A percentile compares a stretch with the other conserved stretches of the same genome.
Conservation (phyloP, 2,329 filamentous ascomycete genomes). For the Talaromyces piceae region DNA sequence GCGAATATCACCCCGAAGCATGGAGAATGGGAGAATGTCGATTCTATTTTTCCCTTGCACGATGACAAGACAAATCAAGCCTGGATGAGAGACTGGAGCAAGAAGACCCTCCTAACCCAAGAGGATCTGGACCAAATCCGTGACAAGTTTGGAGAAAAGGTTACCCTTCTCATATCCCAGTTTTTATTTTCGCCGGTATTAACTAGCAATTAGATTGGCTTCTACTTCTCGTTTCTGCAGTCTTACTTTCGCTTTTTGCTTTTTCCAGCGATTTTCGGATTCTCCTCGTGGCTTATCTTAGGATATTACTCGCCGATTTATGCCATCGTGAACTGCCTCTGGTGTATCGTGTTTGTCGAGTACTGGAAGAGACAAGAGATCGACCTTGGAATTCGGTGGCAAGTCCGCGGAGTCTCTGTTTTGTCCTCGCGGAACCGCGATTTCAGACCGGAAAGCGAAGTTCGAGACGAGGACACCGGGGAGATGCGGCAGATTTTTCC, state of each 20-base stretch:
- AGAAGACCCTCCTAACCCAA: slow-evolving; percentile 38
- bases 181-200: background rate
- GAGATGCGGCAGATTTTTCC: slow-evolving; percentile 73
- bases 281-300: slow-evolving; percentile 71
- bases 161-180: slow-evolving; percentile 13
- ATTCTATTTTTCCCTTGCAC: slow-evolving; percentile 71
- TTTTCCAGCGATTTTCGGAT: slow-evolving; percentile 73
- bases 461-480: slow-evolving; percentile 74
- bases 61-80: slow-evolving; percentile 67
- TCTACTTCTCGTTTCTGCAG: slow-evolving; percentile 93
- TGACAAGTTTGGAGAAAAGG: slow-evolving; percentile 63
- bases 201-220: slow-evolving; percentile 56
- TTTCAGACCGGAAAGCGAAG: slow-evolving; percentile 71
- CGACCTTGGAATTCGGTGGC: slow-evolving; percentile 84
- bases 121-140: slow-evolving; percentile 68
- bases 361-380: slow-evolving; percentile 94
- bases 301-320: slow-evolving; percentile 81
- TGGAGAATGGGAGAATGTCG: slow-evolving; percentile 66
- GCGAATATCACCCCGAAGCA: slow-evolving; percentile 66
- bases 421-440: slow-evolving; percentile 72
- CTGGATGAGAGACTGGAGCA: slow-evolving; percentile 71
- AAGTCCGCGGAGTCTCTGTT: slow-evolving; percentile 74
- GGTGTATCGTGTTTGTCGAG: slow-evolving; percentile 85
- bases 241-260: slow-evolving; percentile 85
- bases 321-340: slow-evolving; percentile 69